Evolutionary conservation across 2,329 filamentous ascomycete species (phyloP).

Genomic region (Ploettnerulaceae sp.): DNA sequence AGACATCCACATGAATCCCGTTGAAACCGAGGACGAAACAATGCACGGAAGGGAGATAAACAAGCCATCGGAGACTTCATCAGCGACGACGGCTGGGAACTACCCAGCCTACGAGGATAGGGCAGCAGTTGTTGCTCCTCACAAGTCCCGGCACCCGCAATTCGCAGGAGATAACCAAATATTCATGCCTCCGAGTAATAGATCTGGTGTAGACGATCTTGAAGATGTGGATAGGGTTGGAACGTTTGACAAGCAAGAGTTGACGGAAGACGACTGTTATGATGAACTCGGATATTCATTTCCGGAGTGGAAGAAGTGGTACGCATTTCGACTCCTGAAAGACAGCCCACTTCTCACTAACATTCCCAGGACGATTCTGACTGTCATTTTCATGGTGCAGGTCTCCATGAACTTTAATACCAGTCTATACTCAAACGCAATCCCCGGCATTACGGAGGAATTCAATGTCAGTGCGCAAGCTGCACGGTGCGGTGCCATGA

Average conservation of each 20-base stretch:
- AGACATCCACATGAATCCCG: neutral
- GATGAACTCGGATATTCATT: conserved; percentile 61
- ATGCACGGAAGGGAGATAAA: conserved; percentile 3
- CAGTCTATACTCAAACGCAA: conserved; percentile 66
- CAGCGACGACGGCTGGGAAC: conserved; percentile 14
- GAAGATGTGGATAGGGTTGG: conserved; percentile 16
- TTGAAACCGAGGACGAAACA: neutral
- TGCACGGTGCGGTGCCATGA: conserved; percentile 68
- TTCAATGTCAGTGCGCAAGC: conserved; percentile 64
- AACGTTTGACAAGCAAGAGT: conserved; percentile 32
- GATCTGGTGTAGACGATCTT: conserved; percentile 7
- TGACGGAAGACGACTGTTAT: conserved; percentile 57
- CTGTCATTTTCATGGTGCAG: conserved; percentile 69
- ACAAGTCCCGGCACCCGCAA: conserved; percentile 12
- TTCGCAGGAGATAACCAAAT: conserved; percentile 18
- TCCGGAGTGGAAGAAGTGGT: conserved; percentile 61
- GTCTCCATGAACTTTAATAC: conserved; percentile 79
- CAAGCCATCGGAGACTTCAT: conserved; percentile 19
- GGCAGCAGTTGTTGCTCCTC: conserved; percentile 7
- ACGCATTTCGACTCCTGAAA: neutral
- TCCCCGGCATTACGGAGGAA: conserved; percentile 59
- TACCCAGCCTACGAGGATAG: neutral
- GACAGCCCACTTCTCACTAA: neutral
- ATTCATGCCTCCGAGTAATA: neutral
- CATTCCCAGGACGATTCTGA: conserved; percentile 48